Evolutionary conservation across 371 early-diverging fungal species (phyloP).

Genomic region (Chytridium lagenaria): DNA sequence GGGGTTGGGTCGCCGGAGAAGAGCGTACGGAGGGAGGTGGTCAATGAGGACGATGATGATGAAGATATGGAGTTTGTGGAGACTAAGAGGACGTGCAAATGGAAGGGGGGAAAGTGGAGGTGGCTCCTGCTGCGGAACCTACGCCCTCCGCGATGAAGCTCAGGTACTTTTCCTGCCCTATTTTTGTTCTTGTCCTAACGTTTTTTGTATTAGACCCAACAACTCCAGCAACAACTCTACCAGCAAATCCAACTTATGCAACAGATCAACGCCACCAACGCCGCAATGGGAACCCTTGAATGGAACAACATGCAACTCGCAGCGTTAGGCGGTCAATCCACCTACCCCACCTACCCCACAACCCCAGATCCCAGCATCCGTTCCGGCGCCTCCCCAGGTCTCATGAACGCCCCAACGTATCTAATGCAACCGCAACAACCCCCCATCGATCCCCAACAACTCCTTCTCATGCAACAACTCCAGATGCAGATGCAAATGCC

Average conservation of each 20-base stretch:
- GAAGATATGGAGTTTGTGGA: neutral
- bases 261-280: slow-evolving; percentile 4
- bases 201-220: neutral
- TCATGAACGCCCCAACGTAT: too few relatives aligned
- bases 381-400: neutral
- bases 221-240: neutral
- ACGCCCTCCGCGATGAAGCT: neutral
- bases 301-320: neutral
- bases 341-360: neutral
- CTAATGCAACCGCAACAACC: too few relatives aligned
- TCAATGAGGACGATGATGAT: neutral
- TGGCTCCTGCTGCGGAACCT: neutral
- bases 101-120: neutral
- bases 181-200: neutral
- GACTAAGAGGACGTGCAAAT: neutral
- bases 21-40: too few relatives aligned
- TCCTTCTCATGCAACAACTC: too few relatives aligned
- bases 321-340: neutral
- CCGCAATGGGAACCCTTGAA: neutral
- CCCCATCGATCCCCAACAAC: too few relatives aligned
- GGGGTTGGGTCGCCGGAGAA: neutral
- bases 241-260: slow-evolving; percentile 1
- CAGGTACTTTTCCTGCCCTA: neutral
- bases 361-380: neutral
- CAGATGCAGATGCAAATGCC: slow-evolving; percentile 3